Evolutionary conservation across 1,284 basidiomycete species (phyloP).

Genomic region (Wolfiporia cocos): DNA sequence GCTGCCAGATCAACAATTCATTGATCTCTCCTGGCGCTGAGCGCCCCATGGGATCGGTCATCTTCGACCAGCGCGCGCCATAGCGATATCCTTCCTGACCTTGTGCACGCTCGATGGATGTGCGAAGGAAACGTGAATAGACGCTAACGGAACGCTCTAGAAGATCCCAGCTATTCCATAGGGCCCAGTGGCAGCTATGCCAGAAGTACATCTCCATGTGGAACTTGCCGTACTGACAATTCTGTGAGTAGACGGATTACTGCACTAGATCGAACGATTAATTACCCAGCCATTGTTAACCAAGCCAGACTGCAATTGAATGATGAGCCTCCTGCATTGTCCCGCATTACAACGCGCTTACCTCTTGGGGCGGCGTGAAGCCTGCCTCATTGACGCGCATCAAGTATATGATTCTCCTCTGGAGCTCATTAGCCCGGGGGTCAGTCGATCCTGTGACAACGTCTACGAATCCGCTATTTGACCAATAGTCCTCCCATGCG

Average conservation of each 20-base stretch:
- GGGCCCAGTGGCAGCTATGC: conserved; percentile 54
- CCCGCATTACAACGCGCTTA: too few relatives aligned
- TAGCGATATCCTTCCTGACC: conserved; percentile 43
- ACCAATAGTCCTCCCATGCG: conserved; percentile 46
- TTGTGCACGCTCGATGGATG: conserved; percentile 39
- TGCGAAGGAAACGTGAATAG: conserved; percentile 42
- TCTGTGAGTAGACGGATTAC: conserved; percentile 6
- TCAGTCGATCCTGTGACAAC: conserved; percentile 43
- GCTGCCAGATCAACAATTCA: conserved; percentile 58
- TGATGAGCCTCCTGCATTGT: too few relatives aligned
- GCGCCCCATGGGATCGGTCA: conserved; percentile 55
- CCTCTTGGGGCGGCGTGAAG: conserved; percentile 52
- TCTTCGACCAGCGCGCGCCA: conserved; percentile 58
- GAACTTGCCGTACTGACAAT: conserved; percentile 42
- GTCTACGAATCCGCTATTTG: conserved; percentile 45
- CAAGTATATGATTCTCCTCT: conserved; percentile 51
- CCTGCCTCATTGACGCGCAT: conserved; percentile 57
- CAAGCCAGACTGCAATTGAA: conserved; percentile 40
- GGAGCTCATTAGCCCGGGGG: conserved; percentile 45
- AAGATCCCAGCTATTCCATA: conserved; percentile 56
- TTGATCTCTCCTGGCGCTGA: conserved; percentile 56
- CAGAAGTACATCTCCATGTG: conserved; percentile 62
- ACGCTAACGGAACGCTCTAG: conserved; percentile 37
- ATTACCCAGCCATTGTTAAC: conserved; percentile 57
- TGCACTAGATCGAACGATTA: background rate